Percentiles rank a stretch among this genome's conserved stretches.
These are phyloP conservation scores for Penicillium lividum DNA, from an alignment of 495 filamentous ascomycete species.

Conservation along the genomic window DNA sequence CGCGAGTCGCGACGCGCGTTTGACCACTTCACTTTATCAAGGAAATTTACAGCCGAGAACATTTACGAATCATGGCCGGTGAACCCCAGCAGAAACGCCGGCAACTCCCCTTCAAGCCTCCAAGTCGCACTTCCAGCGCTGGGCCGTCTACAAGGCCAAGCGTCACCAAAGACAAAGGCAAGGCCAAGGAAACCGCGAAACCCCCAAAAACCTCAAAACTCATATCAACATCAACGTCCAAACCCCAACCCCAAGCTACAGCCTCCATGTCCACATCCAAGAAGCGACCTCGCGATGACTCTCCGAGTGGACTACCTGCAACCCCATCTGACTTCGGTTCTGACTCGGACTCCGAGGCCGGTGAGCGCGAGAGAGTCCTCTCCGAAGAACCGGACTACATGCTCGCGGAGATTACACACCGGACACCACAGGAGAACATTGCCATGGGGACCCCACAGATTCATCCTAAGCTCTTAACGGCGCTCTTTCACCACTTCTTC, in stretches of 20 bases:
- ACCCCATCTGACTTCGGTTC: constrained; percentile 24
- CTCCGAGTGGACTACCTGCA: constrained; percentile 12
- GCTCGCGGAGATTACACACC: constrained; percentile 47
- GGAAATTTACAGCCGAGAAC: neutral
- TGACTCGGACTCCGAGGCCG: constrained; percentile 25
- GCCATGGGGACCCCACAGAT: constrained; percentile 55
- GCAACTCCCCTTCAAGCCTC: constrained; percentile 53
- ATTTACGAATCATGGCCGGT: constrained; percentile 33
- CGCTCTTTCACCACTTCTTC: constrained; percentile 78
- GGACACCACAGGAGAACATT: constrained; percentile 31
- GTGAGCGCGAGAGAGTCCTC: constrained; percentile 23
- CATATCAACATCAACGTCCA: constrained; percentile 14
- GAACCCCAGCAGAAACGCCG: constrained; percentile 46
- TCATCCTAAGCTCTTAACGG: constrained; percentile 70
- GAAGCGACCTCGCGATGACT: constrained; percentile 16
- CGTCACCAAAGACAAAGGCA: constrained; percentile 21
- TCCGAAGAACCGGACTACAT: constrained; percentile 45
- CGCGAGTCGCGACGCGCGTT: constrained; percentile 8
- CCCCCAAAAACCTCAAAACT: constrained; percentile 17
- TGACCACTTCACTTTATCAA: neutral
- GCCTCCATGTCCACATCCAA: constrained; percentile 12
- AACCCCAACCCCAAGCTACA: constrained; percentile 18
- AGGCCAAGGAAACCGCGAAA: constrained; percentile 24
- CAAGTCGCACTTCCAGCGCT: constrained; percentile 36
- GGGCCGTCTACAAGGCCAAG: constrained; percentile 18